These are phyloP conservation scores for Knufia petricola DNA, from an alignment of 2,329 filamentous ascomycete genomes.

Conservation along the genomic window DNA sequence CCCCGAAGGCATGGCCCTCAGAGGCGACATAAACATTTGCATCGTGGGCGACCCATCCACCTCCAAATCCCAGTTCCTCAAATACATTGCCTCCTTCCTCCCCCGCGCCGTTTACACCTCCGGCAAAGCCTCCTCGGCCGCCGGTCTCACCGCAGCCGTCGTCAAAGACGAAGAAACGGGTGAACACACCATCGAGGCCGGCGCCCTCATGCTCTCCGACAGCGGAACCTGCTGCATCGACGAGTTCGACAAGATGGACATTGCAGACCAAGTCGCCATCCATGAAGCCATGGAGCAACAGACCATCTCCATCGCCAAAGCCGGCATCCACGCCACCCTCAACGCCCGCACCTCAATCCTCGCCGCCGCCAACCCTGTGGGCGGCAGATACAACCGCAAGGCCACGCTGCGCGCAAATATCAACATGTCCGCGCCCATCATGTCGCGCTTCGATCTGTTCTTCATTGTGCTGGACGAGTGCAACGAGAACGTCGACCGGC, in stretches of 20 bases:
- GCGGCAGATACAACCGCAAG: constrained; percentile 95
- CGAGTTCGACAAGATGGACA: constrained; percentile 99
- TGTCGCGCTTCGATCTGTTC: constrained; percentile 98
- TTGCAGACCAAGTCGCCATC: constrained; percentile 92
- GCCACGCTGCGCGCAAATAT: constrained; percentile 87
- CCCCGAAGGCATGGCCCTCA: constrained; percentile 84
- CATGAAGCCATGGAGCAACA: constrained; percentile 99
- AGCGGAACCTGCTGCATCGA: constrained; percentile 98
- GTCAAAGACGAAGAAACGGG: constrained; percentile 98
- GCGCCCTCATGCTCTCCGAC: constrained; percentile 91
- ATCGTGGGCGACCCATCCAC: constrained; percentile 95
- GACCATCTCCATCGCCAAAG: constrained; percentile 97
- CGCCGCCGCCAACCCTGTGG: constrained; percentile 90
- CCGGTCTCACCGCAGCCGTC: constrained; percentile 92
- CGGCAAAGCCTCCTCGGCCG: constrained; percentile 92
- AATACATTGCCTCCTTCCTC: constrained; percentile 91
- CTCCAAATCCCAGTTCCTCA: constrained; percentile 91
- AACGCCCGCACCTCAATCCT: constrained; percentile 94
- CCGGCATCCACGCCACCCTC: constrained; percentile 92
- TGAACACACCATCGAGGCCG: constrained; percentile 96
- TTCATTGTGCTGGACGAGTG: constrained; percentile 97
- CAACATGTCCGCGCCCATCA: constrained; percentile 98
- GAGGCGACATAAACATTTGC: constrained; percentile 98
- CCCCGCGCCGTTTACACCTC: constrained; percentile 95
- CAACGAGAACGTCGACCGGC: constrained; percentile 81